phyloP scores from a whole-genome alignment of 176 grass and related monocot species.

The Bothriochloa decipiens region DNA sequence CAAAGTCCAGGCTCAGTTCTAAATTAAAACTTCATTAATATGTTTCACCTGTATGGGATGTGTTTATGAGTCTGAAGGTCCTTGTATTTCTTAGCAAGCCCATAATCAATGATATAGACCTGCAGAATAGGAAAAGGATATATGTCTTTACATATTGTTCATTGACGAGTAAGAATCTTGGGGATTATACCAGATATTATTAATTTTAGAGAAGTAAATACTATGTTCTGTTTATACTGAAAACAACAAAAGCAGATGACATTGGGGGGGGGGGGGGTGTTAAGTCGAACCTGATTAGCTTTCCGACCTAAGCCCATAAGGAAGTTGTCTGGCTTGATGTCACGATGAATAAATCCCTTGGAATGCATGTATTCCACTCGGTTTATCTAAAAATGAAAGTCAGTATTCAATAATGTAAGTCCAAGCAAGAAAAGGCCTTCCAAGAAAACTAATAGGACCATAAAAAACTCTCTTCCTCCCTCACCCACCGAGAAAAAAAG shows the following conservation, averaged over 20 bases:
- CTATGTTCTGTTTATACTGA: not conserved
- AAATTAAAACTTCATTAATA: conserved; percentile 27
- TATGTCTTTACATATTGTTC: not conserved
- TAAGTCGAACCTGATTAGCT: conserved; percentile 78
- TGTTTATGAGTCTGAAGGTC: conserved; percentile 96
- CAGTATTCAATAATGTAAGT: not conserved
- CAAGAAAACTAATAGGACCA: not conserved
- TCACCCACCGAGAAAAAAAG: not conserved
- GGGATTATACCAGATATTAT: not conserved
- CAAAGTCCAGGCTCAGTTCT: not conserved
- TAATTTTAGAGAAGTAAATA: not conserved
- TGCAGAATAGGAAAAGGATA: conserved; percentile 31
- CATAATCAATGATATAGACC: conserved; percentile 98
- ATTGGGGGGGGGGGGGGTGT: too few species aligned
- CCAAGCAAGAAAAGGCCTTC: not conserved
- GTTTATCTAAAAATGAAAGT: conserved; percentile 59
- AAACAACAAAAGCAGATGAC: conserved; percentile 18
- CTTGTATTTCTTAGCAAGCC: conserved; percentile 94
- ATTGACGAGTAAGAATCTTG: not conserved
- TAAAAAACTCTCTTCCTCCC: conserved; percentile 7
- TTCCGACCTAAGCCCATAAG: conserved; percentile 86
- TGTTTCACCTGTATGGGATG: conserved; percentile 83
- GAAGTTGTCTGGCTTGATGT: conserved; percentile 94
- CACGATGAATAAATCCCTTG: conserved; percentile 93
- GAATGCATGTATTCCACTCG: conserved; percentile 95